Evolutionary conservation across 1,284 basidiomycete genomes (phyloP), one percentile per base, ranked within the genome.

Genomic region (Pseudozyma flocculosa): DNA sequence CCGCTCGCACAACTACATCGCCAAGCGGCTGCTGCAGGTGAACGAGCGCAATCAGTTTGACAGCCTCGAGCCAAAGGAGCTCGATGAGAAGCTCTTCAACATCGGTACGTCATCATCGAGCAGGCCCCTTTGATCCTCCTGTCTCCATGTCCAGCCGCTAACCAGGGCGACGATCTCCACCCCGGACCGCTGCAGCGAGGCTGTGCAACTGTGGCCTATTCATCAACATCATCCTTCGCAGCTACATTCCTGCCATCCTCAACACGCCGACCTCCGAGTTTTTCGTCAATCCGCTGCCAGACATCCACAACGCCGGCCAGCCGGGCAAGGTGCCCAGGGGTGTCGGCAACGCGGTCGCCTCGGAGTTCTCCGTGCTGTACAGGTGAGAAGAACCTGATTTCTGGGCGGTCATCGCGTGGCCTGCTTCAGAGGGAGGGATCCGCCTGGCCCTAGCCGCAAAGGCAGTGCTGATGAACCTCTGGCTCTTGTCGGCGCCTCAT

Each of bases 1-100:
- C 65, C 70, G 75, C 40, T 67, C 68, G 55, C 90, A 93, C 79
- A 93, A 93, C 72, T 88, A 84, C 72, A 83, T 89, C 54, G 87
- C 87, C 0, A 81, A 87, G 53, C 86, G 83, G 66, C 81, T 92
- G 34, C 72, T 87, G 22, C 80, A 83, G 47, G 84, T 70, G 39
- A 70, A 72, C 47, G 70, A 72, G 45, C 41, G 38, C 21, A 34
- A 57, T 3, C 55, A 58, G 9, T 70, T 66, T 49, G 57, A 58
- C 39, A 39, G 39, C 18, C 50, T 66, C 15, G 45, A 55, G 26
- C 55, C 49, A 14, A 55, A 67, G 38, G 40, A 50, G n/a, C 54
- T 68, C 8, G 71, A 73, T 39, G 62, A 72, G 19, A 69, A 72
- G 49, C 64, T 73, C 15, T 66, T 66, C 30, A 51, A 52, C 21